Base-by-base conservation (phyloP, 2,329 filamentous ascomycete species). In the Proliferodiscus dingleyae region DNA sequence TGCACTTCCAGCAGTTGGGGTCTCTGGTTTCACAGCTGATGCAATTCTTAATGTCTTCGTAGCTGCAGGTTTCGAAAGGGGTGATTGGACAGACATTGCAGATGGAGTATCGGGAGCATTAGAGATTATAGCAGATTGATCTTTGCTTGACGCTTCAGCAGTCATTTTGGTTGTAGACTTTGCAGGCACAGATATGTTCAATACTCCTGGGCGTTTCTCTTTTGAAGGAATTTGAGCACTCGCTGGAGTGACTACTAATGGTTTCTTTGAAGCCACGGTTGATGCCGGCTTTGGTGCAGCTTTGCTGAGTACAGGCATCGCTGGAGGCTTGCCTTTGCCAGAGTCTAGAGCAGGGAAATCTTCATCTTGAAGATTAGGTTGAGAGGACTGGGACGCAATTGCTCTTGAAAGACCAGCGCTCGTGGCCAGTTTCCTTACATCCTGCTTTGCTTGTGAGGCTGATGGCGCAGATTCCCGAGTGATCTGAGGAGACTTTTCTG, bases 21-120 rank as follows among this genome's bases (percentile, higher is more conserved):
- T 64, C 56, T 87, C 84, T 1, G 72, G 66, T 61, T 80, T 87
- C 1, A 81, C 77, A 0, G 80, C 82, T 16, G 81, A 71, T n/a
- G 86, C 71, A 6, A 89, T 73, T n/a, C 85, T 75, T 28, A 89
- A 64, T 1, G 83, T 87, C 60, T 84, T 83, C 0, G 83, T 77
- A 1, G 69, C 77, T 1, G 69, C 75, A 4, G 71, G 67, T 39
- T 75, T 71, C 13, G 71, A 60, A 4, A 72, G 56, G 0, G 78
- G 78, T 13, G 80, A 77, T 33, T 75, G 74, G 2, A 74, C 67
- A 5, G 73, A 75, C 24, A 74, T 67, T 15, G 69, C 66, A 8
- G 71, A 68, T 15, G 76, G 70, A 15, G 55, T 59, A 9, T 69
- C 68, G 9, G 72, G 65, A 7, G 74, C 18, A 80, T 61, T 39